A percentile compares a stretch with the other conserved stretches of the same genome.
phyloP scores from a whole-genome alignment of 768 basidiomycete species.

The Boletus sensibilis region DNA sequence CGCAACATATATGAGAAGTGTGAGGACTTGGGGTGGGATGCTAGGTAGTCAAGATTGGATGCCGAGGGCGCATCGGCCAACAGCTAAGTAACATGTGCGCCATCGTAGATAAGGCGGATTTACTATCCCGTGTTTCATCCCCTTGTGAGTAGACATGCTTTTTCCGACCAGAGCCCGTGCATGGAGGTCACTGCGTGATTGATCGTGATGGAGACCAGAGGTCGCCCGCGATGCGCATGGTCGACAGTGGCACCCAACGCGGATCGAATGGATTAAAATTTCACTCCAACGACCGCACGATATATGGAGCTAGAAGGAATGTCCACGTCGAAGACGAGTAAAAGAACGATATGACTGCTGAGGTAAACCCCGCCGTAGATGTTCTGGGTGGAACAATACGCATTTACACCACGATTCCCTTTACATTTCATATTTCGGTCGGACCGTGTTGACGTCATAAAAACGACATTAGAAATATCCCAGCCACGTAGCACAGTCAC shows the following conservation, averaged over 20 bases:
- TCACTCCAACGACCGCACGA: not conserved
- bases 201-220: not conserved
- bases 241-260: not conserved
- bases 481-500: not conserved
- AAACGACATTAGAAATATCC: not conserved
- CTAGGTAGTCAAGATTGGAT: not conserved
- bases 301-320: too few species aligned
- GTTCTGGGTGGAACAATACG: not conserved
- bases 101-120: not conserved
- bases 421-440: not conserved
- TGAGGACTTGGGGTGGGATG: not conserved
- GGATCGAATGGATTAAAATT: not conserved
- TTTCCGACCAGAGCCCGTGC: not conserved
- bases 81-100: not conserved
- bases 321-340: not conserved
- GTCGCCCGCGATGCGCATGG: not conserved
- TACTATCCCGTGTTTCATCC: not conserved
- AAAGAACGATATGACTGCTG: not conserved
- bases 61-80: not conserved
- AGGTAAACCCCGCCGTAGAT: not conserved
- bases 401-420: not conserved
- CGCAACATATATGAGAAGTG: too few species aligned
- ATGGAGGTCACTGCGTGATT: not conserved
- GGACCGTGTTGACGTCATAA: not conserved
- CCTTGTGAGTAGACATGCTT: not conserved